Evolutionary conservation across 176 grass and related monocot species (phyloP), one percentile per base, ranked within the genome.

Genomic region (Luzula sylvatica): DNA sequence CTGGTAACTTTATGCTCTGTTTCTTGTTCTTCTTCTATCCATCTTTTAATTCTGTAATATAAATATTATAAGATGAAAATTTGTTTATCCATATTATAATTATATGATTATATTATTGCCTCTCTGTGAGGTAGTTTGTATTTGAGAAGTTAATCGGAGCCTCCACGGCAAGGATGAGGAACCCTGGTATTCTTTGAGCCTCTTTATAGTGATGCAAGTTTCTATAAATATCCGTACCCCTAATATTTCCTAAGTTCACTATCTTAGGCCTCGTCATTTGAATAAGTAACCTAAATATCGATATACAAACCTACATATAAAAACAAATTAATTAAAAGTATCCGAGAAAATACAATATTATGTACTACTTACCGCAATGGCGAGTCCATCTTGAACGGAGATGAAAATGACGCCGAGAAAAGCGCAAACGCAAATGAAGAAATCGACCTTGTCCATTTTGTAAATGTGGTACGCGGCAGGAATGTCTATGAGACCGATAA

Each of bases 391-490:
- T 62, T 96, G 74, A 9, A 96, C 90, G 0, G 90, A 96, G 39
- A 96, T 65, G 77, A 96, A 96, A 60, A 96, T 82, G 42, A 96
- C 84, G 19, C 90, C 90, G 1, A 80, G 76, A 78, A 96, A 96
- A 15, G 84, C 85, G 20, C 71, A 82, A 5, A 96, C 16, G 50
- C 90, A 96, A 22, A 96, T 67, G 3, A 96, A 58, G 61, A 96
- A 96, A 75, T 96, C 90, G 13, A 89, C 68, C 74, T 96, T 96
- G 28, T 96, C 90, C 84, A 96, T 81, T 64, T 96, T 96, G 77
- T 86, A 96, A 45, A 96, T 85, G 42, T 73, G 26, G 63, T 76
- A 89, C 24, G 65, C 84, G 24, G 90, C 66, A 15, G 69, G 80
- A 26, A 86, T 5, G 43, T 96, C 90, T 2, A 96, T 82, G 1